Percentiles rank a stretch among this genome's conserved stretches.
Evolutionary conservation across 225 moss, liverwort and hornwort genomes (phyloP).

Genomic region (Thuidium tamariscinum): DNA sequence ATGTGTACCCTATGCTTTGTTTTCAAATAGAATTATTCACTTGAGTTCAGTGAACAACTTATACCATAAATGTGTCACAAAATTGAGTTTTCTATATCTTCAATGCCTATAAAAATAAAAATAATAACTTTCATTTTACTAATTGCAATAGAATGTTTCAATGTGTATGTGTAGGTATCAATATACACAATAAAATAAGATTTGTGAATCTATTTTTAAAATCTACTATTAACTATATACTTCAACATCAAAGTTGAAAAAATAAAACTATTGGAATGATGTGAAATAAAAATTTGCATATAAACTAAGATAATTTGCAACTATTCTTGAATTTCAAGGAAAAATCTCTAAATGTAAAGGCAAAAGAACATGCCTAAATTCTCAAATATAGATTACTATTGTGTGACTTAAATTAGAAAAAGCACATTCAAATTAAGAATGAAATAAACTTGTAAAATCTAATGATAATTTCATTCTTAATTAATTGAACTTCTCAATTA

Average conservation of each 20-base stretch:
- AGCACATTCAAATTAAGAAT: too few relatives aligned
- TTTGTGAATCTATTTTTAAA: too few relatives aligned
- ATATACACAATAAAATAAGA: too few relatives aligned
- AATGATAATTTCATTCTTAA: too few relatives aligned
- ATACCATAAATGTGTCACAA: background rate
- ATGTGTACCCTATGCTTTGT: fast-evolving
- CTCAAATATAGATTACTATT: background rate
- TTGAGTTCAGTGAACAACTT: background rate
- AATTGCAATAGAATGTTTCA: background rate
- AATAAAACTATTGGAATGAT: too few relatives aligned
- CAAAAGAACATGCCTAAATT: fast-evolving
- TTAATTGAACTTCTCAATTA: too few relatives aligned
- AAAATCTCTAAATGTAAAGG: background rate
- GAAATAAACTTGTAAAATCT: too few relatives aligned
- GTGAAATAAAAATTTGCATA: too few relatives aligned
- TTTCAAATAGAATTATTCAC: too few relatives aligned
- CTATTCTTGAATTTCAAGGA: background rate
- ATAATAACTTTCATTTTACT: background rate
- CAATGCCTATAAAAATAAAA: background rate
- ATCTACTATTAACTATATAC: too few relatives aligned
- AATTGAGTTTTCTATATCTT: background rate
- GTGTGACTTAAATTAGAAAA: background rate
- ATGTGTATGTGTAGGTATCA: fast-evolving
- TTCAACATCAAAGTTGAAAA: too few relatives aligned
- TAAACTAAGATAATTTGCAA: background rate